Evolutionary conservation across 225 moss, liverwort and hornwort species (phyloP).

Genomic region (Bryum argenteum): DNA sequence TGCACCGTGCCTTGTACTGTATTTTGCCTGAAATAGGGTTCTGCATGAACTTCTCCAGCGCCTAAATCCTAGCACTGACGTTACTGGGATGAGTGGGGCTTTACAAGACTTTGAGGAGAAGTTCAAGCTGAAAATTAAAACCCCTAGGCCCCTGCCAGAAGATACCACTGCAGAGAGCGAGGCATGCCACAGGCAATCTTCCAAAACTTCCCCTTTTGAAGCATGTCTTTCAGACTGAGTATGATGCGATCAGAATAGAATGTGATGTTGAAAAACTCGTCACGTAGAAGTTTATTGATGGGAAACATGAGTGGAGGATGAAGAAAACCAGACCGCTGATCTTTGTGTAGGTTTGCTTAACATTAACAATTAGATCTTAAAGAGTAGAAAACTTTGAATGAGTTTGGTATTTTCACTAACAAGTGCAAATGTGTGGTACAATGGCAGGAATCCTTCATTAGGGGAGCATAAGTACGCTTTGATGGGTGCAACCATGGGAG

Average conservation of each 20-base stretch:
- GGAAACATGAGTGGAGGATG: background rate
- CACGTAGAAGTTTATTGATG: background rate
- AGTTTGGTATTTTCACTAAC: background rate
- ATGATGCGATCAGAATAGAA: background rate
- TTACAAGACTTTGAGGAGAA: too few relatives aligned
- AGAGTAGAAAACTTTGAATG: too few relatives aligned
- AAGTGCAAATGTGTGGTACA: background rate
- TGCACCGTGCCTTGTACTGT: too few relatives aligned
- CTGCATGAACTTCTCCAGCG: too few relatives aligned
- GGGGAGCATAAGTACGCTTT: constrained; percentile 24
- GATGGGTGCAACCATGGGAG: constrained; percentile 44
- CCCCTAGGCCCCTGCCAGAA: constrained; percentile 39
- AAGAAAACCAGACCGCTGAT: background rate
- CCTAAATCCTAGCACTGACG: too few relatives aligned
- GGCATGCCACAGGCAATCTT: constrained; percentile 56
- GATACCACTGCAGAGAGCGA: constrained; percentile 37
- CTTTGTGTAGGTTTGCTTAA: background rate
- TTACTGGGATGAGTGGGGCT: too few relatives aligned
- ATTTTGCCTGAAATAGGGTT: too few relatives aligned
- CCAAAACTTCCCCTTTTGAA: constrained; percentile 18
- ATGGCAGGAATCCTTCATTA: constrained; percentile 29
- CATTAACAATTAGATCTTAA: too few relatives aligned
- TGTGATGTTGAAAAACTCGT: background rate
- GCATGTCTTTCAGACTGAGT: too few relatives aligned
- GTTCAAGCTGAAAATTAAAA: constrained; percentile 47